These are phyloP conservation scores for Papiliotrema terrestris DNA, from an alignment of 1,284 basidiomycete genomes.

Conservation along the genomic window DNA sequence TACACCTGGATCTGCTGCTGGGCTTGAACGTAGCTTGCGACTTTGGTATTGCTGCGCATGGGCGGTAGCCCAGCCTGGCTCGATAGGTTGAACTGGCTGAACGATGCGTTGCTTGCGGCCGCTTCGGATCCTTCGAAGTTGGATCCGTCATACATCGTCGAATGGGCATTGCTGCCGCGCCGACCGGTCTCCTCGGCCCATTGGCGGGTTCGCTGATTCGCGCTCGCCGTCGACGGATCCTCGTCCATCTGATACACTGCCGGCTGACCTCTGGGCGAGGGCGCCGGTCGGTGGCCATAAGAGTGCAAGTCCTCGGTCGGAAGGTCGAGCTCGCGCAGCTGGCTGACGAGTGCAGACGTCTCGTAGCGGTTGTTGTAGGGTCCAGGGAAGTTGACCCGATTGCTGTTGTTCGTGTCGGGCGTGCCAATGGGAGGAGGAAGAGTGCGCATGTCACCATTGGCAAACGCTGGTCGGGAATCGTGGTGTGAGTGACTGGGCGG, in stretches of 20 bases:
- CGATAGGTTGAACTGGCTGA: conserved; percentile 10
- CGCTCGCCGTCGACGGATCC: neutral
- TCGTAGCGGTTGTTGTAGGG: conserved; percentile 15
- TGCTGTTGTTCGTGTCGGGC: conserved; percentile 21
- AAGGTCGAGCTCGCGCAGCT: conserved; percentile 48
- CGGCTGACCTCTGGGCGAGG: conserved; percentile 3
- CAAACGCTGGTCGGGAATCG: conserved; percentile 34
- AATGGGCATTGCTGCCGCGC: neutral
- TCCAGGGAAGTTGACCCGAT: conserved; percentile 25
- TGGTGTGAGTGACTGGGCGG: conserved; percentile 58
- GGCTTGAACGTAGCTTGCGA: conserved; percentile 26
- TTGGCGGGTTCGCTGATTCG: neutral
- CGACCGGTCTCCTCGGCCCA: conserved; percentile 1
- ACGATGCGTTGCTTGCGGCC: conserved; percentile 17
- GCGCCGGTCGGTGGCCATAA: conserved; percentile 39
- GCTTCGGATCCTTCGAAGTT: conserved; percentile 19
- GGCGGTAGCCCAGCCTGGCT: conserved; percentile 7
- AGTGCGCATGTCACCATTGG: conserved; percentile 42
- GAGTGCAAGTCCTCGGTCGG: conserved; percentile 48
- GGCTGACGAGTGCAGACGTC: conserved; percentile 45
- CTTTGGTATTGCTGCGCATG: conserved; percentile 10
- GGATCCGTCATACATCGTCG: conserved; percentile 21
- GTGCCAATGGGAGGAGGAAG: conserved; percentile 48
- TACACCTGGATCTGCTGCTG: conserved; percentile 21
- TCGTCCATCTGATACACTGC: neutral